These are phyloP conservation scores for Heliamphora exappendiculata DNA, from an alignment of 148 eudicot genomes.

Conservation along the genomic window DNA sequence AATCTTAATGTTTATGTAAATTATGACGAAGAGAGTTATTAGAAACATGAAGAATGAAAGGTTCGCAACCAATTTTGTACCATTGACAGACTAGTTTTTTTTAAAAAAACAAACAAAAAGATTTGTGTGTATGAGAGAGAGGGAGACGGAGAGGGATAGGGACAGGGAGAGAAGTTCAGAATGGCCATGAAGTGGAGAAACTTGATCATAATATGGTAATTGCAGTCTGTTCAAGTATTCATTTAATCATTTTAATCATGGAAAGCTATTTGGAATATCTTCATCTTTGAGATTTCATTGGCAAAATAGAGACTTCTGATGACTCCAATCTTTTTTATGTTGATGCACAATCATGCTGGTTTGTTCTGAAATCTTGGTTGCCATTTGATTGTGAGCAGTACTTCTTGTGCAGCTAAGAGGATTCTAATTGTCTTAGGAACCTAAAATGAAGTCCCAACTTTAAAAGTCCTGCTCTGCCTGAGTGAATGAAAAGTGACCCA, in stretches of 20 bases:
- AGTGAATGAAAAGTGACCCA: background rate
- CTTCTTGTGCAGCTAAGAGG: background rate
- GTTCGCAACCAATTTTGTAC: background rate
- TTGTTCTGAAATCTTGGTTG: background rate
- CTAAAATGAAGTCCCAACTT: background rate
- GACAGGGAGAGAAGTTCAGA: too few relatives aligned
- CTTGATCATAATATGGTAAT: background rate
- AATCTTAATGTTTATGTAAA: background rate
- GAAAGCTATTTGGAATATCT: background rate
- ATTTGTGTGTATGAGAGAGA: background rate
- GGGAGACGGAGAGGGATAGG: background rate
- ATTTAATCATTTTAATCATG: background rate
- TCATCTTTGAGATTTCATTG: background rate
- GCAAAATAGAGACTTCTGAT: background rate
- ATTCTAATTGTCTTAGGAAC: background rate
- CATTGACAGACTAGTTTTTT: background rate
- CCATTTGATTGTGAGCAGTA: conserved; percentile 2
- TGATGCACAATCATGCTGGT: background rate
- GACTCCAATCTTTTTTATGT: background rate
- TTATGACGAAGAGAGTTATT: background rate
- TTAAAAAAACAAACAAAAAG: too few relatives aligned
- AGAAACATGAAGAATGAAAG: background rate
- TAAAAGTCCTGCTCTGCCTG: background rate
- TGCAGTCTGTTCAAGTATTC: background rate
- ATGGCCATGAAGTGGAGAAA: background rate